Conservation (phyloP, 495 filamentous ascomycete genomes). For the Aspergillus sclerotioniger region DNA sequence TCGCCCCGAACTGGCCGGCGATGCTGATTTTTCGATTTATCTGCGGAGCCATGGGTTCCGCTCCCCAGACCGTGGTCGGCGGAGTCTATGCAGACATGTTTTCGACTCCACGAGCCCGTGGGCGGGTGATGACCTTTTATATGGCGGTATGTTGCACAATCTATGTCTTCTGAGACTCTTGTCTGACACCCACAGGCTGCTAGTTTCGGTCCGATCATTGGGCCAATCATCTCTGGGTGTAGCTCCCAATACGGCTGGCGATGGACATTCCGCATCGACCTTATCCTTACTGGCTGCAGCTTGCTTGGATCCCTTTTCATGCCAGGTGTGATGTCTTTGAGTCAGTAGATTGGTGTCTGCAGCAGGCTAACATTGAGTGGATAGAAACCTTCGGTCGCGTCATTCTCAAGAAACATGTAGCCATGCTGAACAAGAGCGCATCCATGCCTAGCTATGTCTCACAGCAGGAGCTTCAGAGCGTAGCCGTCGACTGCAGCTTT, state of each 20-base stretch:
- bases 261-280: conserved; percentile 62
- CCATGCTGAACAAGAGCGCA: conserved; percentile 59
- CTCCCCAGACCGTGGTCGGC: conserved; percentile 67
- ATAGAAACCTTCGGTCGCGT: conserved; percentile 42
- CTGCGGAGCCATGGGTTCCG: conserved; percentile 61
- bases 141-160: conserved; percentile 55
- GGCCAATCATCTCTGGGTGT: conserved; percentile 67
- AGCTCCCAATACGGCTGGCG: conserved; percentile 58
- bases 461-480: neutral
- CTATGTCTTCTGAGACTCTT: neutral
- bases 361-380: neutral
- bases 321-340: conserved; percentile 34
- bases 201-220: conserved; percentile 63
- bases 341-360: neutral
- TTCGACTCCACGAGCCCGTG: conserved; percentile 54
- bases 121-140: conserved; percentile 69
- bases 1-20: conserved; percentile 64
- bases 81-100: conserved; percentile 76
- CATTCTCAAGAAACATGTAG: conserved; percentile 61
- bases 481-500: neutral
- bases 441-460: conserved; percentile 14
- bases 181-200: conserved; percentile 46
- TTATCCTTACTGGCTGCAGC: conserved; percentile 55
- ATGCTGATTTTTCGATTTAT: conserved; percentile 69
- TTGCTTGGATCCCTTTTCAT: conserved; percentile 45